Conservation (phyloP, 176 grass and related monocot species). For the Zoysia japonica region DNA sequence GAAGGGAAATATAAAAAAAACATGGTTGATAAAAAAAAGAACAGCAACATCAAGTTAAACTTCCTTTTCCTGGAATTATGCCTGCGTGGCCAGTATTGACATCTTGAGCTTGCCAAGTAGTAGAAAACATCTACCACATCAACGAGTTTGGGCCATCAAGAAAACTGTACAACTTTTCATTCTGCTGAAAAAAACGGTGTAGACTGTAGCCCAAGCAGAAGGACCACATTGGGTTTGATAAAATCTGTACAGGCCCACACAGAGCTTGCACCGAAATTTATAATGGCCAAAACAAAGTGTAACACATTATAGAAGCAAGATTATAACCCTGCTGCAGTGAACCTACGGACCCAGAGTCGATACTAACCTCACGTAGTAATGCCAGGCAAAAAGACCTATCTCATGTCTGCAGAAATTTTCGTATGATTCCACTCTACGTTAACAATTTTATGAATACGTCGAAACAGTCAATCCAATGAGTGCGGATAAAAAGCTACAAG, state of each 20-base stretch:
- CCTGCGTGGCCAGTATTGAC: not conserved
- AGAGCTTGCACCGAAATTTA: not conserved
- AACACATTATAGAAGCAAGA: not conserved
- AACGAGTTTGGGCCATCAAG: not conserved
- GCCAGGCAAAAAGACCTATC: not conserved
- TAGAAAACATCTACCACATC: not conserved
- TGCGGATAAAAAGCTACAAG: not conserved
- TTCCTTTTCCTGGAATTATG: slow-evolving; percentile 13
- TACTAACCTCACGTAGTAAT: not conserved
- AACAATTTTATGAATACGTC: not conserved
- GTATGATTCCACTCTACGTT: not conserved
- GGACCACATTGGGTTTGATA: slow-evolving; percentile 6
- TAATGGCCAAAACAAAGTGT: not conserved
- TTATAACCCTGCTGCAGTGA: not conserved
- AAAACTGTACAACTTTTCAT: slow-evolving; percentile 25
- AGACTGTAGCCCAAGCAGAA: slow-evolving; percentile 5
- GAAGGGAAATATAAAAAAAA: slow-evolving; percentile 18
- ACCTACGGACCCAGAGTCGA: not conserved
- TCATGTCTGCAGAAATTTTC: not conserved
- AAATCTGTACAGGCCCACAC: no score
- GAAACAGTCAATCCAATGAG: not conserved
- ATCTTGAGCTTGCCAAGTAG: not conserved
- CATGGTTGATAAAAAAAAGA: slow-evolving; percentile 19
- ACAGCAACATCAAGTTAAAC: not conserved
- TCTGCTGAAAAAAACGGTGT: not conserved